Evolutionary conservation across 345 rosid species (phyloP).

Genomic region (Acer yangbiense): DNA sequence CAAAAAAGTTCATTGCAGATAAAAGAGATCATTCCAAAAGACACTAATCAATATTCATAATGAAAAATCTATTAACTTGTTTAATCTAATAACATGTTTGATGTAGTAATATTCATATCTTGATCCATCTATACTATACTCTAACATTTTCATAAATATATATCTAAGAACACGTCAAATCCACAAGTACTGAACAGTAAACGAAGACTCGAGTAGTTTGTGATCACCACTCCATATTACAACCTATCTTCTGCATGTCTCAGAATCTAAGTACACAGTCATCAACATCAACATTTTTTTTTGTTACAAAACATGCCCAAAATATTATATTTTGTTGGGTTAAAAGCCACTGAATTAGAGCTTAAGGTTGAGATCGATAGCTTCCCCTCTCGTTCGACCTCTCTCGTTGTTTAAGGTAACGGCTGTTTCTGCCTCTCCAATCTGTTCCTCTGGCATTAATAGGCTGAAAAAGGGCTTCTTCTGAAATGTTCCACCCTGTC

Average conservation of each 20-base stretch:
- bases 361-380: conserved; percentile 61
- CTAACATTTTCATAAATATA: background rate
- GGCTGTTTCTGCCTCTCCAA: conserved; percentile 29
- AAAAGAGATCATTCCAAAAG: too few species aligned
- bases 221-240: background rate
- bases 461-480: conserved; percentile 47
- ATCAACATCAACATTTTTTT: background rate
- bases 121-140: background rate
- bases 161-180: background rate
- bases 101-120: background rate
- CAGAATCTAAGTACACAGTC: background rate
- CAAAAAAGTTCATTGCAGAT: too few species aligned
- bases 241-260: background rate
- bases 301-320: background rate
- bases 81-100: too few species aligned
- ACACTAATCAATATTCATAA: too few species aligned
- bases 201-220: background rate
- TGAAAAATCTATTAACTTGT: background rate
- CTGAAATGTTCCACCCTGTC: conserved; percentile 7
- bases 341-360: conserved; percentile 30
- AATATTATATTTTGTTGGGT: background rate
- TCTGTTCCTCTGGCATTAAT: conserved; percentile 39
- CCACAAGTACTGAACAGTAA: background rate
- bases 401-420: conserved; percentile 35
- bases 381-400: conserved; percentile 39